These are phyloP conservation scores for Sugiyamaella smithiae DNA, from an alignment of 805 yeast species.

Conservation along the genomic window DNA sequence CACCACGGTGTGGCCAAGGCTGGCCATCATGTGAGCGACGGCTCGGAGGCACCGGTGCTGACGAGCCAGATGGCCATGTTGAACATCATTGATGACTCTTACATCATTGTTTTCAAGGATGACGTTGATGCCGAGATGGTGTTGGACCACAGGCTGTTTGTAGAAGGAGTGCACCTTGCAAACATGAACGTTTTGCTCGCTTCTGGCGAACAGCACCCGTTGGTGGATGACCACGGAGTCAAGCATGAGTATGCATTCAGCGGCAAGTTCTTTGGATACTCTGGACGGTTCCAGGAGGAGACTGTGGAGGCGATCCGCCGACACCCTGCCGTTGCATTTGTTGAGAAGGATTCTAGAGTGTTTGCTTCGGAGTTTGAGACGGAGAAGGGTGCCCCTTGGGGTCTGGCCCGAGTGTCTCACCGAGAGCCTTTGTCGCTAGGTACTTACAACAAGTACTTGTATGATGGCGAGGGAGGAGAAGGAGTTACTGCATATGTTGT, in stretches of 20 bases:
- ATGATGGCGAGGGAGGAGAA: conserved; percentile 57
- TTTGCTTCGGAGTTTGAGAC: conserved; percentile 44
- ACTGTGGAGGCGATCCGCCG: conserved; percentile 71
- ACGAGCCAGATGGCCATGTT: conserved; percentile 39
- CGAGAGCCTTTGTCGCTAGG: conserved; percentile 58
- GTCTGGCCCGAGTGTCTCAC: conserved; percentile 67
- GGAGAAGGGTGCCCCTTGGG: conserved; percentile 73
- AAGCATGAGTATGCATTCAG: conserved; percentile 46
- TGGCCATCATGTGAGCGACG: conserved; percentile 7
- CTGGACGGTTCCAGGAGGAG: conserved; percentile 77
- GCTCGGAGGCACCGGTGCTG: conserved; percentile 40
- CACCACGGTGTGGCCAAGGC: conserved; percentile 7
- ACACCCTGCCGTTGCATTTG: conserved; percentile 52
- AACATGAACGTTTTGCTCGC: conserved; percentile 25
- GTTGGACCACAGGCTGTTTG: conserved; percentile 66
- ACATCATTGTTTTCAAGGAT: conserved; percentile 81
- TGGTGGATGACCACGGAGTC: conserved; percentile 26
- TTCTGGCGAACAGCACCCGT: conserved; percentile 41
- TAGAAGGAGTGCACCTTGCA: conserved; percentile 41
- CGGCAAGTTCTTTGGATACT: conserved; percentile 66
- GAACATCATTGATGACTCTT: conserved; percentile 38
- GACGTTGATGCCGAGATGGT: conserved; percentile 52
- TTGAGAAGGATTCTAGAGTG: conserved; percentile 61
- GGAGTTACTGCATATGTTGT: conserved; percentile 73
- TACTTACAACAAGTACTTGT: conserved; percentile 58